phyloP scores from a whole-genome alignment of 352 stramenopile species.

The Pythium folliculosum region DNA sequence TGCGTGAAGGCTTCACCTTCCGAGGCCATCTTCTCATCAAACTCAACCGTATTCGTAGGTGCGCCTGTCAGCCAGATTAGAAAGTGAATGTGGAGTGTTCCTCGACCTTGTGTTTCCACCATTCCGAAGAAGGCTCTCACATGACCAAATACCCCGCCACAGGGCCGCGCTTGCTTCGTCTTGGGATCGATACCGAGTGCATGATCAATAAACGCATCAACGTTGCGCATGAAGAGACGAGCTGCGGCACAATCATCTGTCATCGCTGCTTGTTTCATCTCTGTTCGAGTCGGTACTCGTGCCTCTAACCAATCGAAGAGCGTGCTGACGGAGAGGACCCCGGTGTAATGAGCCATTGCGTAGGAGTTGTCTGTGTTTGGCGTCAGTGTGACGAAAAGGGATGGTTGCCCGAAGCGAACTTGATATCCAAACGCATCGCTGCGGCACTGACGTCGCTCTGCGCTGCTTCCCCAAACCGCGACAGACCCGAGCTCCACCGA shows the following conservation, averaged over 20 bases:
- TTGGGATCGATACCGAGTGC: constrained; percentile 8
- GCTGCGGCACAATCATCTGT: constrained; percentile 19
- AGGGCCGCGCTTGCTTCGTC: not conserved
- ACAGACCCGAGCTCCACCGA: constrained; percentile 17
- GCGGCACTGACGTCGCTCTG: constrained; percentile 19
- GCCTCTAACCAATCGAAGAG: constrained; percentile 18
- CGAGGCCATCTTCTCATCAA: not conserved
- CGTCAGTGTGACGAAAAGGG: constrained; percentile 20
- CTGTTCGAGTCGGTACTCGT: not conserved
- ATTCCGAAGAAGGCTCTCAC: constrained; percentile 17
- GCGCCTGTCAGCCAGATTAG: constrained; percentile 2
- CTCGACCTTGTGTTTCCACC: constrained; percentile 18
- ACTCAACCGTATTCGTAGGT: not conserved
- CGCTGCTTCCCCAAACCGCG: constrained; percentile 17
- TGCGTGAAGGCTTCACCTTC: not conserved
- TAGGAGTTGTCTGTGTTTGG: constrained; percentile 23
- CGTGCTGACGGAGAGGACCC: constrained; percentile 13
- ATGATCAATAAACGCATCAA: constrained; percentile 17
- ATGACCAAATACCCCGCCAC: constrained; percentile 4
- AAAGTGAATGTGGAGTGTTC: constrained; percentile 23
- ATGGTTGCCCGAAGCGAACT: constrained; percentile 14
- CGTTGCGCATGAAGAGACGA: constrained; percentile 8
- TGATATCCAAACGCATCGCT: constrained; percentile 27
- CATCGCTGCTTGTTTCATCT: constrained; percentile 18
- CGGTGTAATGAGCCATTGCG: constrained; percentile 15